A percentile compares a stretch with the other conserved stretches of the same genome.
Evolutionary conservation across 2,329 filamentous ascomycete genomes (phyloP).

Genomic region (Clonostachys rhizophaga): DNA sequence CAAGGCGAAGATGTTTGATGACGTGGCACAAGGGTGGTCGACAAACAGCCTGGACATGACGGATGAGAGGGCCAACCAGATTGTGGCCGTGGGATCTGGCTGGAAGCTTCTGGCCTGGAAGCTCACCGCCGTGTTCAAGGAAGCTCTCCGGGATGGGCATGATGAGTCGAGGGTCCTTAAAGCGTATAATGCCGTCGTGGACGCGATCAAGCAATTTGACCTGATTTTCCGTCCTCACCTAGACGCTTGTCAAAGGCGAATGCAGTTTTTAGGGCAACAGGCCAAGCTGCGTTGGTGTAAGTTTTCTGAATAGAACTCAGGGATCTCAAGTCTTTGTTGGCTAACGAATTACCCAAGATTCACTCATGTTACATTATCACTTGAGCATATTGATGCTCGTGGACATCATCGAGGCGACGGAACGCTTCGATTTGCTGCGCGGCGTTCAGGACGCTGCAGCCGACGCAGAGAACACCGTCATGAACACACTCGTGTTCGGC

Average conservation of each 20-base stretch:
- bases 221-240: slow-evolving; percentile 15
- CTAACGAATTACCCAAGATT: slow-evolving; percentile 11
- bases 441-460: slow-evolving; percentile 13
- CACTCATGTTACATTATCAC: slow-evolving; percentile 24
- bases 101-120: slow-evolving; percentile 25
- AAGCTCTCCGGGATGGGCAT: slow-evolving; percentile 20
- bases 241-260: slow-evolving; percentile 19
- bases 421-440: slow-evolving; percentile 15
- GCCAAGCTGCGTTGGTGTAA: slow-evolving; percentile 23
- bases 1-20: slow-evolving; percentile 18
- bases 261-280: slow-evolving; percentile 20
- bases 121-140: slow-evolving; percentile 20
- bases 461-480: slow-evolving; percentile 20
- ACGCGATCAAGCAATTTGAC: slow-evolving; percentile 18
- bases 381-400: slow-evolving; percentile 22
- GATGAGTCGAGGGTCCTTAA: slow-evolving; percentile 19
- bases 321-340: not conserved
- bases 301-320: slow-evolving; percentile 1
- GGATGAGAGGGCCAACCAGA: slow-evolving; percentile 21
- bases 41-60: slow-evolving; percentile 15
- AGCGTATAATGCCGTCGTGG: slow-evolving; percentile 13
- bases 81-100: slow-evolving; percentile 15
- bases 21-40: slow-evolving; percentile 15
- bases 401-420: slow-evolving; percentile 19
- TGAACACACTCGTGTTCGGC: slow-evolving; percentile 22